Conservation (phyloP, 2,329 filamentous ascomycete genomes). For the Colletotrichum eleusines region DNA sequence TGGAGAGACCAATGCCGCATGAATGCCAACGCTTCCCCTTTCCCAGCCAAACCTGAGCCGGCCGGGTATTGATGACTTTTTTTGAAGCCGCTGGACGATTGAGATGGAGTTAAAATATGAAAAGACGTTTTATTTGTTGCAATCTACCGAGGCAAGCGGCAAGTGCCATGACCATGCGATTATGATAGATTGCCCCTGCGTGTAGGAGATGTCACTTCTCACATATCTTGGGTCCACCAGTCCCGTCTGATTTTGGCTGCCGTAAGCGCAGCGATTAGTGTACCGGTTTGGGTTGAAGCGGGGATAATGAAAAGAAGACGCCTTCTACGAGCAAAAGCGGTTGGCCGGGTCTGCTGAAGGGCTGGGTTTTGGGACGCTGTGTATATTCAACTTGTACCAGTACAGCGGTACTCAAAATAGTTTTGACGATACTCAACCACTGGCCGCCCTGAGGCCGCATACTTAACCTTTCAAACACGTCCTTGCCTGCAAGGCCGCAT, state of each 20-base stretch:
- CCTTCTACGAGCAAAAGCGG: not conserved
- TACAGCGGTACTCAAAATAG: not conserved
- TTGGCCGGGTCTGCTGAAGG: not conserved
- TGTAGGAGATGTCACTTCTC: not conserved
- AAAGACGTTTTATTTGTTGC: not conserved
- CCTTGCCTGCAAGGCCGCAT: not conserved
- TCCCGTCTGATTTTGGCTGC: not conserved
- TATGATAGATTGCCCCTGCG: not conserved
- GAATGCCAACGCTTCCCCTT: slow-evolving; percentile 57
- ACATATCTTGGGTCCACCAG: not conserved
- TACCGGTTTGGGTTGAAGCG: not conserved
- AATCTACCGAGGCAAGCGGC: not conserved
- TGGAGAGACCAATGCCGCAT: slow-evolving; percentile 73
- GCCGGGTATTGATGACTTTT: slow-evolving; percentile 58
- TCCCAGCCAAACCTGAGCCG: slow-evolving; percentile 64
- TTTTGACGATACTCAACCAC: not conserved
- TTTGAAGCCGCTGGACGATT: not conserved
- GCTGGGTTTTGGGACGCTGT: not conserved
- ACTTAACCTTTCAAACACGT: not conserved
- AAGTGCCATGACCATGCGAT: not conserved
- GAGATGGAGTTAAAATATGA: not conserved
- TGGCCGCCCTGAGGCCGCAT: not conserved
- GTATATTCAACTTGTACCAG: not conserved
- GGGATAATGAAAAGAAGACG: not conserved
- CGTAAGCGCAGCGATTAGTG: not conserved